A percentile compares a stretch with the other conserved stretches of the same genome.
Conservation (phyloP, 2,329 filamentous ascomycete genomes). For the Penicillium digitatum region DNA sequence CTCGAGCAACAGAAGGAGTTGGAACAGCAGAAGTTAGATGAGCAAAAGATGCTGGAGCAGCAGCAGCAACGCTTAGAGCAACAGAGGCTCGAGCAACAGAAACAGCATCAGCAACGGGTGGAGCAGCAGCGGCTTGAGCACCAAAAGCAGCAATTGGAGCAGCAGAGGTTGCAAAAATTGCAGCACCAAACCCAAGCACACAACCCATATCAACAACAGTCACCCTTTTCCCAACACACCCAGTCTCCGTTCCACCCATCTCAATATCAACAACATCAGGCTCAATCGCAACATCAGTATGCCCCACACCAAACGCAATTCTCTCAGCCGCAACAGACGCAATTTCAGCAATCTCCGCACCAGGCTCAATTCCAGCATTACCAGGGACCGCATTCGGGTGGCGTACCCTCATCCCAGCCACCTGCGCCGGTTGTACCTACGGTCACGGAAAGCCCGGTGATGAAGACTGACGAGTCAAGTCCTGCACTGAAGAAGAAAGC, state of each 20-base stretch:
- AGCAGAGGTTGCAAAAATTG: slow-evolving; percentile 19
- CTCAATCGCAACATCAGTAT: slow-evolving; percentile 17
- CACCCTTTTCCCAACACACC: slow-evolving; percentile 18
- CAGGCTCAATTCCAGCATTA: slow-evolving; percentile 24
- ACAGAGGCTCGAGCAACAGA: slow-evolving; percentile 16
- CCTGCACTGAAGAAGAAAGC: slow-evolving; percentile 22
- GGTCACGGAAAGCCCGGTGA: background rate
- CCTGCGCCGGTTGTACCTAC: slow-evolving; percentile 4
- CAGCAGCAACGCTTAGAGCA: slow-evolving; percentile 9
- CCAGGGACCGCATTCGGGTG: slow-evolving; percentile 13
- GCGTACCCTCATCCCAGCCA: slow-evolving; percentile 5
- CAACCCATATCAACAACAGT: slow-evolving; percentile 24
- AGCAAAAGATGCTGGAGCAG: slow-evolving; percentile 9
- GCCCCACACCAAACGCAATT: slow-evolving; percentile 20
- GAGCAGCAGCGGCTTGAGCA: slow-evolving; percentile 10
- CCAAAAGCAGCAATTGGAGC: slow-evolving; percentile 16
- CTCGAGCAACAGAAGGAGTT: slow-evolving; percentile 18
- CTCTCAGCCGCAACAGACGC: slow-evolving; percentile 13
- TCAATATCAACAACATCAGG: slow-evolving; percentile 22
- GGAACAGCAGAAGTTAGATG: slow-evolving; percentile 9
- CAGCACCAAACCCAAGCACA: slow-evolving; percentile 23
- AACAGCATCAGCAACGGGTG: slow-evolving; percentile 17
- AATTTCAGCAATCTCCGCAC: slow-evolving; percentile 3
- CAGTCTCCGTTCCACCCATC: slow-evolving; percentile 21
- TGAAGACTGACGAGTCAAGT: slow-evolving; percentile 15